phyloP scores from a whole-genome alignment of 2,329 filamentous ascomycete genomes.

The Xylaria sp. region DNA sequence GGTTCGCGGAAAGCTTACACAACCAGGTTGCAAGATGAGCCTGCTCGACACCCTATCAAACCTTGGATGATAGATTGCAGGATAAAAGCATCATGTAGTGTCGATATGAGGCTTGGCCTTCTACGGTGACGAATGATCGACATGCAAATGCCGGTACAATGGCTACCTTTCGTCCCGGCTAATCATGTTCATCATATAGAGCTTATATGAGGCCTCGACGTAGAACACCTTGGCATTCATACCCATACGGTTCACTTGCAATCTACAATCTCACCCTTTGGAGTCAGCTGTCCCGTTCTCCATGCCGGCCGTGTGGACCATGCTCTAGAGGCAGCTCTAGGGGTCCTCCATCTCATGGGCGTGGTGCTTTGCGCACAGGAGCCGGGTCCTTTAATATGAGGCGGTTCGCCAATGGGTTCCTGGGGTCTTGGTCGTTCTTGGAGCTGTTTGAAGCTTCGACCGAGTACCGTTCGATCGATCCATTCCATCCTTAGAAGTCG shows the following conservation, averaged over 20 bases:
- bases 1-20: slow-evolving; percentile 10
- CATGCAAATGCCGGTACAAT: slow-evolving; percentile 39
- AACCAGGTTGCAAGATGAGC: background rate
- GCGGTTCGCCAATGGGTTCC: slow-evolving; percentile 16
- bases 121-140: slow-evolving; percentile 24
- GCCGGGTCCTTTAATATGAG: slow-evolving; percentile 28
- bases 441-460: slow-evolving; percentile 20
- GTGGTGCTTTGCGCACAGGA: slow-evolving; percentile 8
- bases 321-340: slow-evolving; percentile 28
- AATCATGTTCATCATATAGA: slow-evolving; percentile 43
- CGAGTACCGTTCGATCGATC: slow-evolving; percentile 31
- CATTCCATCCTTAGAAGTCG: slow-evolving; percentile 30
- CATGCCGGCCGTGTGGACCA: slow-evolving; percentile 22
- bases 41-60: background rate
- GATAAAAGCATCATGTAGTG: slow-evolving; percentile 28
- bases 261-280: slow-evolving; percentile 35
- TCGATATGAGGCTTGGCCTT: slow-evolving; percentile 23
- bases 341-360: background rate
- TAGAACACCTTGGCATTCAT: slow-evolving; percentile 33
- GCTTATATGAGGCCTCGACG: slow-evolving; percentile 35
- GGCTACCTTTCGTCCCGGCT: slow-evolving; percentile 41
- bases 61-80: slow-evolving; percentile 25
- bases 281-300: slow-evolving; percentile 33
- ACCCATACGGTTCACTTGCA: slow-evolving; percentile 32
- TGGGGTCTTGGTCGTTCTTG: slow-evolving; percentile 22